Percentiles rank a stretch among this genome's conserved stretches.
Conservation (phyloP, 2,329 filamentous ascomycete species). For the Alternaria gaisen region DNA sequence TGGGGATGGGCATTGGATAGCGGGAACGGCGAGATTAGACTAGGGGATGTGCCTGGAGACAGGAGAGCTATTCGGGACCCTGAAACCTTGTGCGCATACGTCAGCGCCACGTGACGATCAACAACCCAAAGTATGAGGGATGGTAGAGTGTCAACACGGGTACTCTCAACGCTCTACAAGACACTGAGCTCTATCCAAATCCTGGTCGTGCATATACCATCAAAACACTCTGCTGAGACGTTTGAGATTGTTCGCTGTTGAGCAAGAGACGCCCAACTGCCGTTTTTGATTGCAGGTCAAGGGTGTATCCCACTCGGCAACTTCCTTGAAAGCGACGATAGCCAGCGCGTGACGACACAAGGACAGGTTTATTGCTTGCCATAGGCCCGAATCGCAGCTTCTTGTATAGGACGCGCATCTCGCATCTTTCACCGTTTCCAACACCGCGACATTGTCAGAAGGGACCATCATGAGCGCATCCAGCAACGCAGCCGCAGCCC, state of each 20-base stretch:
- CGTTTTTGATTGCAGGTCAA: slow-evolving; percentile 10
- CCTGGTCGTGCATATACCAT: neutral
- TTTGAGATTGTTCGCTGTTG: neutral
- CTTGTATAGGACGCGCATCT: slow-evolving; percentile 4
- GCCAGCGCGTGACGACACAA: slow-evolving; percentile 20
- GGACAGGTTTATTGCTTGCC: slow-evolving; percentile 6
- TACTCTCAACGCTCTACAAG: slow-evolving; percentile 3
- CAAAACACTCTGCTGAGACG: neutral
- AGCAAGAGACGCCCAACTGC: neutral
- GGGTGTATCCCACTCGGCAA: slow-evolving; percentile 25
- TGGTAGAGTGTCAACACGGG: slow-evolving; percentile 2
- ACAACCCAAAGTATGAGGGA: slow-evolving; percentile 10
- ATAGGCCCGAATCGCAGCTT: slow-evolving; percentile 20
- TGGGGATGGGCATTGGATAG: neutral
- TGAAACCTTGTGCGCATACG: slow-evolving; percentile 9
- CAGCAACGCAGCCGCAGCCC: slow-evolving; percentile 11
- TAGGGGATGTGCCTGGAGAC: slow-evolving; percentile 8
- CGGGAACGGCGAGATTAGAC: slow-evolving; percentile 4
- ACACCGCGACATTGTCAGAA: neutral
- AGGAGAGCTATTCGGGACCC: neutral
- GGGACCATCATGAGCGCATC: slow-evolving; percentile 18
- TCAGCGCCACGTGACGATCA: slow-evolving; percentile 20
- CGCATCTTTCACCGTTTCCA: neutral
- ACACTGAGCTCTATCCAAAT: neutral
- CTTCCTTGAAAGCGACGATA: slow-evolving; percentile 19